These are phyloP conservation scores for Cystofilobasidium ferigula DNA, from an alignment of 768 basidiomycete species.

Conservation along the genomic window DNA sequence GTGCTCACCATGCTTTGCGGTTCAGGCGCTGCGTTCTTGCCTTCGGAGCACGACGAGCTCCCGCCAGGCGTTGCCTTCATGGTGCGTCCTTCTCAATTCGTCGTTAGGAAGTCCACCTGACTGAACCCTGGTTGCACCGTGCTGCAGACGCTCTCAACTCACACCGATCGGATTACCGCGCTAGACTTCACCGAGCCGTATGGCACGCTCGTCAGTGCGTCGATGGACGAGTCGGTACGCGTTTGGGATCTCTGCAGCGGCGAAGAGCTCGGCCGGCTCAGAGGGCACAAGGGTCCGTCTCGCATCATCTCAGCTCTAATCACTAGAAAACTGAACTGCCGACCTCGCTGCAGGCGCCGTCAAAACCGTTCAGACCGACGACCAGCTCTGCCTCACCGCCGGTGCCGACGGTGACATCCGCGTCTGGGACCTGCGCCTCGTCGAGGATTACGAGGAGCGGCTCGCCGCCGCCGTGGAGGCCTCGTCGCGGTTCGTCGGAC, in stretches of 20 bases:
- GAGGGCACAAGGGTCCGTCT: slow-evolving; percentile 57
- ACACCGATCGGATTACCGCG: slow-evolving; percentile 68
- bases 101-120: too few species aligned
- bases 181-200: slow-evolving; percentile 97
- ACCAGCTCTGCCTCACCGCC: slow-evolving; percentile 78
- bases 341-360: slow-evolving; percentile 42
- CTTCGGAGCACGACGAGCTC: slow-evolving; percentile 91
- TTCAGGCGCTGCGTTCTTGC: slow-evolving; percentile 82
- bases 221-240: slow-evolving; percentile 74
- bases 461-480: slow-evolving; percentile 24
- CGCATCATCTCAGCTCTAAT: neutral
- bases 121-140: too few species aligned
- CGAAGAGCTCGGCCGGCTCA: slow-evolving; percentile 68
- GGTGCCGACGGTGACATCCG: slow-evolving; percentile 73
- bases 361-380: slow-evolving; percentile 87
- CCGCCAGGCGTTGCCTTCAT: slow-evolving; percentile 94
- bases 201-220: slow-evolving; percentile 78
- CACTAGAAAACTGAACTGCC: neutral
- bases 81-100: slow-evolving; percentile 45
- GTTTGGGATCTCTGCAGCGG: slow-evolving; percentile 93
- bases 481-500: neutral
- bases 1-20: neutral
- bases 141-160: slow-evolving; percentile 63
- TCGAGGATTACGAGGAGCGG: slow-evolving; percentile 55
- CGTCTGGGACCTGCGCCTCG: slow-evolving; percentile 79